Percentiles rank a stretch among this genome's conserved stretches.
phyloP scores from a whole-genome alignment of 1,284 basidiomycete genomes.

The Ustilago hordei region DNA sequence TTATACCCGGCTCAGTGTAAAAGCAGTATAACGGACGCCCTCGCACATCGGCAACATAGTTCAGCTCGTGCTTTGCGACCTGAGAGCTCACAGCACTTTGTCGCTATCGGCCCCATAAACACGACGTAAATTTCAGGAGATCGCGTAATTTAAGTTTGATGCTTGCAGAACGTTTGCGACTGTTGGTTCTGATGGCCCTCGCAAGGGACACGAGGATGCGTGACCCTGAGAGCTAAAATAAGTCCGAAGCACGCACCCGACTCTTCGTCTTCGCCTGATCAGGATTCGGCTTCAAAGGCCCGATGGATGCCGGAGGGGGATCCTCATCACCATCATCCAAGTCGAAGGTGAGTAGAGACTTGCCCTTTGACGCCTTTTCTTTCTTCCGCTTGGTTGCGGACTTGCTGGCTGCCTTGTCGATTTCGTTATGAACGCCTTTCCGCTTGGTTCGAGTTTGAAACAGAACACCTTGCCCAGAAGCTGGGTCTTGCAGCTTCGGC shows the following conservation, averaged over 20 bases:
- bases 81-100: no score
- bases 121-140: no score
- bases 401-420: slow-evolving; percentile 77
- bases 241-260: slow-evolving; percentile 28
- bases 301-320: not conserved
- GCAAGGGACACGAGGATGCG: no score
- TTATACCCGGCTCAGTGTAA: not conserved
- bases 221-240: slow-evolving; percentile 19
- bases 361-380: slow-evolving; percentile 14
- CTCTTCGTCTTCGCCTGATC: slow-evolving; percentile 10
- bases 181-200: no score
- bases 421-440: slow-evolving; percentile 8
- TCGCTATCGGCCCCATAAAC: no score
- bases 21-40: not conserved
- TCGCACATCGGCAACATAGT: not conserved
- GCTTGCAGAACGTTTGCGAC: no score
- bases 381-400: slow-evolving; percentile 73
- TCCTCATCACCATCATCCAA: slow-evolving; percentile 66
- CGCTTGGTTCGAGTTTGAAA: slow-evolving; percentile 35
- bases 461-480: slow-evolving; percentile 13
- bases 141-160: no score
- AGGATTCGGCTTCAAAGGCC: not conserved
- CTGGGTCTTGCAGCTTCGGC: slow-evolving; percentile 36
- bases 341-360: slow-evolving; percentile 42
- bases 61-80: no score